phyloP scores from a whole-genome alignment of 2,329 filamentous ascomycete genomes.

The Colletotrichum coccodes region DNA sequence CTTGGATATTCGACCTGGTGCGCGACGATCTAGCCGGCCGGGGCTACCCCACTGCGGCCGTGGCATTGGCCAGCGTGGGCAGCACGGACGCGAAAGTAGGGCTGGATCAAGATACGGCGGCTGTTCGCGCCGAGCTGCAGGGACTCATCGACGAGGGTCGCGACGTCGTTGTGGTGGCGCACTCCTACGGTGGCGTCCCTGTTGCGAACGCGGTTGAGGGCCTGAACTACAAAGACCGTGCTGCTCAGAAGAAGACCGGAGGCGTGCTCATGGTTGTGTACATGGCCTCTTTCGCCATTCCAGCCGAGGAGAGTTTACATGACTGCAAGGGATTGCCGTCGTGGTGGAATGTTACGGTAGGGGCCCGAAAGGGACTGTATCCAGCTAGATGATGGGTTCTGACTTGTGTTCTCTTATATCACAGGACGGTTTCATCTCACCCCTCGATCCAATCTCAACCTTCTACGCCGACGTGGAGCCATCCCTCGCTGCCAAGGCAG shows the following conservation, averaged over 20 bases:
- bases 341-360: constrained; percentile 39
- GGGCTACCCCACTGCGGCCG: constrained; percentile 44
- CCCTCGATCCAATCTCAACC: not conserved
- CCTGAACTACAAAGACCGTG: constrained; percentile 44
- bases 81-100: constrained; percentile 38
- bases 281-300: constrained; percentile 43
- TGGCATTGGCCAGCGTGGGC: constrained; percentile 44
- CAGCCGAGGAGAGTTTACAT: constrained; percentile 35
- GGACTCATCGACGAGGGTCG: constrained; percentile 45
- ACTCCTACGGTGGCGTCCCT: constrained; percentile 55
- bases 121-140: constrained; percentile 39
- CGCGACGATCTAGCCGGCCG: constrained; percentile 40
- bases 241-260: constrained; percentile 42
- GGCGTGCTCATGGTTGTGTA: constrained; percentile 50
- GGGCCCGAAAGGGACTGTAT: not conserved
- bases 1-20: constrained; percentile 41
- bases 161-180: constrained; percentile 51
- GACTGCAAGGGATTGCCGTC: constrained; percentile 34
- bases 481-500: constrained; percentile 22
- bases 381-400: not conserved
- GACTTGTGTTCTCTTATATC: constrained; percentile 20
- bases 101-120: constrained; percentile 42
- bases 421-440: constrained; percentile 9
- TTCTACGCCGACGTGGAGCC: constrained; percentile 39
- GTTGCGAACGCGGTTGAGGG: constrained; percentile 48